Evolutionary conservation across 2,329 filamentous ascomycete species (phyloP), one percentile per base, ranked within the genome.

Genomic region (Curvularia eragrostidis): DNA sequence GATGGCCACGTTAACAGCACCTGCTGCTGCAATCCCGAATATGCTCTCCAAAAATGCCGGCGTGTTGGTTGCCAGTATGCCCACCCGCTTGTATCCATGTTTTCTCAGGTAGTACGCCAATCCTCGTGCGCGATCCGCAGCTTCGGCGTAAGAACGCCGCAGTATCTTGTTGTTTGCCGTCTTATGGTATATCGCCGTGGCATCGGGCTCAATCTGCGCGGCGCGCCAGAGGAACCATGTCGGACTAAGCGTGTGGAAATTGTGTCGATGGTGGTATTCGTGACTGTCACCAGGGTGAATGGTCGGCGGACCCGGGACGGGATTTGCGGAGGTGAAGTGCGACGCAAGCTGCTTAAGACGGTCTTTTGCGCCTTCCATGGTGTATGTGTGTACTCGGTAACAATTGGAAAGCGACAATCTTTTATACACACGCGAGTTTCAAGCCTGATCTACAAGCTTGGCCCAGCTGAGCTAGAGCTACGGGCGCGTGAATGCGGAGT

Each of bases 21-120:
- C 92, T 0, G 91, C 91, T 1, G 91, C 93, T 0, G 88, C 89
- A 66, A 97, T 89, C 1, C 91, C 95, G 72, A 91, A 99, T 61
- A 97, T 91, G 6, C 88, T 86, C 78, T 98, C 94, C 26, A 99
- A 82, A 69, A 98, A 98, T 0, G 93, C 93, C 0, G 95, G 95
- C 1, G 95, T 99, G 75, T 99, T 99, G 3, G 95, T 91, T 8
- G 88, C 89, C 10, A 99, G 82, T 47, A 99, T 89, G 6, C 95
- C 95, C 5, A 98, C 90, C 58, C 91, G 85, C 69, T 87, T 89
- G 70, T 87, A 87, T 4, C 85, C 84, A 71, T 91, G 86, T 75
- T 91, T 91, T 66, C 85, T 85, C 55, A 99, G 75, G 75, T 90
- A 98, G 78, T 96, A 98, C 13, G 93, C 93, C 18, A 99, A 81